Percentiles rank a stretch among this genome's conserved stretches.
Evolutionary conservation across 2,329 filamentous ascomycete genomes (phyloP).

Genomic region (Aurifilum marmelostoma): DNA sequence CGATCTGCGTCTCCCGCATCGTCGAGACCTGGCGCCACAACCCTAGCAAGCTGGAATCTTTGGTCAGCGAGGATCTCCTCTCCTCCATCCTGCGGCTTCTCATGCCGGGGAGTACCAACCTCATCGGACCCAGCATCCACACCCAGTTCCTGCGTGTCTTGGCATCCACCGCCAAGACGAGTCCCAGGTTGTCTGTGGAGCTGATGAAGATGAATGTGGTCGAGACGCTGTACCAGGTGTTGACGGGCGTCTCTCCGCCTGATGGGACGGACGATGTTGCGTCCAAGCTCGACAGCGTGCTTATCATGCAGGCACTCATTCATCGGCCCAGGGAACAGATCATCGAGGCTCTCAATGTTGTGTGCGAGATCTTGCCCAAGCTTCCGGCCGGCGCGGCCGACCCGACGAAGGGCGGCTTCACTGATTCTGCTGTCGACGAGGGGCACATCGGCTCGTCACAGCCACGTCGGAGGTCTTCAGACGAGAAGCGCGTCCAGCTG

Average conservation of each 20-base stretch:
- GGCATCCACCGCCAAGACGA: constrained; percentile 86
- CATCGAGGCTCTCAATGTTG: constrained; percentile 94
- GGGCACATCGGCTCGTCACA: constrained; percentile 45
- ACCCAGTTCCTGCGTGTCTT: constrained; percentile 94
- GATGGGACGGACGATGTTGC: constrained; percentile 75
- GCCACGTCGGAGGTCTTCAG: constrained; percentile 60
- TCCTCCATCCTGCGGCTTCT: constrained; percentile 84
- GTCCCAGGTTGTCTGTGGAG: constrained; percentile 83
- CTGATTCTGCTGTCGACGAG: constrained; percentile 47
- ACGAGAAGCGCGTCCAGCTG: constrained; percentile 81
- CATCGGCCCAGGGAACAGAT: constrained; percentile 95
- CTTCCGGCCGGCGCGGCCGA: constrained; percentile 59
- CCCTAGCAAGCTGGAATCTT: constrained; percentile 84
- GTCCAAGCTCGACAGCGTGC: constrained; percentile 89
- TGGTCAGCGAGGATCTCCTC: constrained; percentile 86
- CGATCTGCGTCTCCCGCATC: constrained; percentile 91
- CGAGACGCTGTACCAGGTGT: constrained; percentile 94
- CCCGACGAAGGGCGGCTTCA: constrained; percentile 46
- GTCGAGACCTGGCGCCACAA: constrained; percentile 96
- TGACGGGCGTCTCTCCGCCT: constrained; percentile 93
- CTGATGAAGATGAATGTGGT: constrained; percentile 96
- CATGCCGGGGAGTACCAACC: constrained; percentile 90
- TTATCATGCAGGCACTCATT: constrained; percentile 98
- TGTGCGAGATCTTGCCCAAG: constrained; percentile 88
- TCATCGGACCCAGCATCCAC: constrained; percentile 92